phyloP scores from a whole-genome alignment of 305 asterid genomes.

The Salvia sclarea region DNA sequence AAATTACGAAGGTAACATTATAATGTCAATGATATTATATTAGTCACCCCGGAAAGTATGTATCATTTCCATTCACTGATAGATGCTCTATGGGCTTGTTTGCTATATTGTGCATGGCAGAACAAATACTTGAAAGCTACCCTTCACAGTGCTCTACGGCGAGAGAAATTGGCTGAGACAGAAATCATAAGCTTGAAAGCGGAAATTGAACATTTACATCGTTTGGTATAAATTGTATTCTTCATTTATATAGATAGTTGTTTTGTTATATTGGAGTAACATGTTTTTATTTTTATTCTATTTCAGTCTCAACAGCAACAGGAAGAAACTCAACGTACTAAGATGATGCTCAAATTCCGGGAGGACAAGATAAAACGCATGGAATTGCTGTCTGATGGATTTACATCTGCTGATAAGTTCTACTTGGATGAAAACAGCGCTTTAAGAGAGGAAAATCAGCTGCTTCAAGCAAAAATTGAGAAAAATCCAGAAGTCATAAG shows the following conservation, averaged over 20 bases:
- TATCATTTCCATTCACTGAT: conserved; percentile 2
- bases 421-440: conserved; percentile 52
- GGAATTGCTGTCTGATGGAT: conserved; percentile 53
- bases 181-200: conserved; percentile 54
- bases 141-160: conserved; percentile 51
- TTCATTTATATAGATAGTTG: neutral
- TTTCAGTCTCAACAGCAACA: conserved; percentile 56
- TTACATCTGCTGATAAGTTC: conserved; percentile 49
- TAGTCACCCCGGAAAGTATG: neutral
- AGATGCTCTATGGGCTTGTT: conserved; percentile 7
- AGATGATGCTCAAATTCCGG: conserved; percentile 53
- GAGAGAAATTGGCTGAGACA: conserved; percentile 53
- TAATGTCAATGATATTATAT: conserved; percentile 1
- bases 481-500: conserved; percentile 48
- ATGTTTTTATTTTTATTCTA: conserved; percentile 8
- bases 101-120: conserved; percentile 44
- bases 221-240: conserved; percentile 38
- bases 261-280: conserved; percentile 6
- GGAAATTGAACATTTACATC: conserved; percentile 53
- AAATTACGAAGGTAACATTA: conserved; percentile 40
- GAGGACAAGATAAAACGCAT: conserved; percentile 57
- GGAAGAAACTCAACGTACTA: conserved; percentile 53
- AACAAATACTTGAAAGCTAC: conserved; percentile 43
- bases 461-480: conserved; percentile 48
- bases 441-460: conserved; percentile 53